Evolutionary conservation across 805 yeast species (phyloP), one percentile per base, ranked within the genome.

Genomic region (Kodamaea neixiangensis): DNA sequence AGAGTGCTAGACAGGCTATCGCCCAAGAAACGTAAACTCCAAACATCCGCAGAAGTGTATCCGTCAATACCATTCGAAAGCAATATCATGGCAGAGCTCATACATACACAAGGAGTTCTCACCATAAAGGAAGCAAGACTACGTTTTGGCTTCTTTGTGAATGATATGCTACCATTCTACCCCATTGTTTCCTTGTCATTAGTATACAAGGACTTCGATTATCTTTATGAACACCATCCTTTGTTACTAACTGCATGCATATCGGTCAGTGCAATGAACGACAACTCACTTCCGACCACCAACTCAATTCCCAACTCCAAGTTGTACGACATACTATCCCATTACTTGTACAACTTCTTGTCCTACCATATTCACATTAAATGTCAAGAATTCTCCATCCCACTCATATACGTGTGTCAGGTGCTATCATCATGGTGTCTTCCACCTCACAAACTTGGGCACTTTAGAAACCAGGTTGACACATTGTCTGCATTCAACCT

Each of bases 381-480:
- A 43, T 62, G 78, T 7, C 75, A 77, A 19, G 77, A 72, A 48
- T 71, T 79, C 46, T 65, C 77, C 2, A 70, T 66, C 42, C 70
- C 66, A 52, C 58, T 75, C 43, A 72, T 80, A 18, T 75, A 72
- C 47, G 65, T 73, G 1, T 78, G 77, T 53, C 57, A 78, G 49
- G 67, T 77, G 1, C 58, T 79, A 9, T 77, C 82, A 5, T 57
- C 77, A 5, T 80, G 85, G 85, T 75, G 78, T 46, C 67, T 79
- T 3, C 83, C 84, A 1, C 81, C 83, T 5, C 67, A 71, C 33
- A 72, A 71, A 55, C 71, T 78, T 68, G 82, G 82, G 10, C 77
- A 81, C 18, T 80, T 73, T 62, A 78, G 76, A 52, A 80, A 77
- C 58, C 83, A 79, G 57, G 68, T 80, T 62, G 73, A 76, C 55